Conservation (phyloP, 208 protist species). For the Novymonas esmeraldas region DNA sequence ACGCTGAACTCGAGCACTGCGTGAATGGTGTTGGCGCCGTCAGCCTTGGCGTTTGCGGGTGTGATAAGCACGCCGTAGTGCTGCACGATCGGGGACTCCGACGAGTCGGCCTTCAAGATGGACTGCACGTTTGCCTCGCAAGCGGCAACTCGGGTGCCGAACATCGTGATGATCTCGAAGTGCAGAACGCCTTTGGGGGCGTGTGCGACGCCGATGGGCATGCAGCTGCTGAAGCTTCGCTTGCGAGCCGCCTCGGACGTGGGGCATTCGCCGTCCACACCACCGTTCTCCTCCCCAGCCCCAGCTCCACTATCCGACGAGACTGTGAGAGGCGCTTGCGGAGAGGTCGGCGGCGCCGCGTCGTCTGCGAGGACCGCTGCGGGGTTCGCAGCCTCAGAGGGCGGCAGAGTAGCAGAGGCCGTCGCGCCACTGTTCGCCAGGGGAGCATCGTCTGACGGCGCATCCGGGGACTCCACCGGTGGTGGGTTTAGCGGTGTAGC, state of each 20-base stretch:
- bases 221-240: slow-evolving; percentile 21
- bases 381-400: too few relatives aligned
- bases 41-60: slow-evolving; percentile 10
- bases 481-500: not conserved
- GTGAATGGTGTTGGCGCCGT: slow-evolving; percentile 31
- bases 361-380: too few relatives aligned
- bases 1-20: slow-evolving; percentile 47
- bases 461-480: too few relatives aligned
- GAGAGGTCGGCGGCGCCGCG: not conserved
- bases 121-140: slow-evolving; percentile 22
- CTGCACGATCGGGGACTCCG: slow-evolving; percentile 23
- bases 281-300: not conserved
- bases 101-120: slow-evolving; percentile 7
- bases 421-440: too few relatives aligned
- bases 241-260: not conserved
- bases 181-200: slow-evolving; percentile 18
- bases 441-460: too few relatives aligned
- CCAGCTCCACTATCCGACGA: not conserved
- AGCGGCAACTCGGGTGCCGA: slow-evolving; percentile 24
- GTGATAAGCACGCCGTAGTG: slow-evolving; percentile 38
- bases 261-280: not conserved
- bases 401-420: too few relatives aligned
- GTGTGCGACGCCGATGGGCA: slow-evolving; percentile 28
- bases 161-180: slow-evolving; percentile 30
- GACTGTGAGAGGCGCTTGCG: not conserved